phyloP scores from a whole-genome alignment of 1,284 basidiomycete genomes.

The Coniferiporia weirii region DNA sequence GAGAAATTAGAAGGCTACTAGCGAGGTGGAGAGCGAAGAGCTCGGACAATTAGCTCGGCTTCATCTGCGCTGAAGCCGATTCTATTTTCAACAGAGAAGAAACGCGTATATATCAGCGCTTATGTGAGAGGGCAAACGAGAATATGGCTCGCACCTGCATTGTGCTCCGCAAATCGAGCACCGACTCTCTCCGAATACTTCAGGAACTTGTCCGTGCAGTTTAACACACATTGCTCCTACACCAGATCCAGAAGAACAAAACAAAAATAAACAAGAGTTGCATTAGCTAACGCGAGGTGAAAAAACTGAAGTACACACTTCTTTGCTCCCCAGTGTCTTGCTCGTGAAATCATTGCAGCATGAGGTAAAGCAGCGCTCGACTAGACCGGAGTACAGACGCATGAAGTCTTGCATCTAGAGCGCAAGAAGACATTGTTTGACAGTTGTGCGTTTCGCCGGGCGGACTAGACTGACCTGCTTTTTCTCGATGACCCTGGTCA shows the following conservation, averaged over 20 bases:
- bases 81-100: neutral
- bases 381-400: constrained; percentile 91
- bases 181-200: constrained; percentile 96
- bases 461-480: constrained; percentile 63
- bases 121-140: neutral
- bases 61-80: neutral
- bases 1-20: neutral
- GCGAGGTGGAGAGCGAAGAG: neutral
- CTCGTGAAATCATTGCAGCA: constrained; percentile 97
- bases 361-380: constrained; percentile 92
- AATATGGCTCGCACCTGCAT: constrained; percentile 60
- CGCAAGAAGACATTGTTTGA: neutral
- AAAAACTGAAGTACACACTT: constrained; percentile 48
- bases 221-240: constrained; percentile 66
- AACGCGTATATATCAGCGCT: neutral
- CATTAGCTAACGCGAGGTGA: neutral
- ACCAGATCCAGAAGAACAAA: neutral
- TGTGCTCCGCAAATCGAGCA: constrained; percentile 86
- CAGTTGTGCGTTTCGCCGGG: neutral
- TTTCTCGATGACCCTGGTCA: constrained; percentile 88
- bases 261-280: neutral
- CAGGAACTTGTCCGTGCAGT: constrained; percentile 90
- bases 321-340: constrained; percentile 89
- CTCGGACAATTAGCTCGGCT: neutral
- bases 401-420: constrained; percentile 97